Base-by-base conservation (phyloP, 1,284 basidiomycete genomes). In the Ustilago cynodontis region DNA sequence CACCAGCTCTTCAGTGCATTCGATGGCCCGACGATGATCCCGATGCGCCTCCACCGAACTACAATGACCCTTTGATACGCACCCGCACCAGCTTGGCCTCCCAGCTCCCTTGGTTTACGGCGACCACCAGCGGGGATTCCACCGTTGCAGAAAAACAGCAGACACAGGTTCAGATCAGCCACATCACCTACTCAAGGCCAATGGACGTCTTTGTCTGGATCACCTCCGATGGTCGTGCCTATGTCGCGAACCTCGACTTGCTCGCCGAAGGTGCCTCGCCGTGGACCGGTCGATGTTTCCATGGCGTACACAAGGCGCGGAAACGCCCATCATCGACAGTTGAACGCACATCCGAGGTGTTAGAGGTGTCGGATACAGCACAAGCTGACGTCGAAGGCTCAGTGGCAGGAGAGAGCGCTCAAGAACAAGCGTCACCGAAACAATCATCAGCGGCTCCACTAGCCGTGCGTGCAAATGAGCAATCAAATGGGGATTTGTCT, bases 171-270 rank as follows among this genome's bases (percentile, higher is more conserved):
- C 56, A 76, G 18, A 69, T 77, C 59, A 41, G 18, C 10, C 35
- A 68, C 13, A 64, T 81, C 26, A 62, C 70, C 35, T 74, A 84
- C 28, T 83, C 82, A 3, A 61, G 80, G 3, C 79, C 80, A 14
- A 86, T 82, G 71, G 78, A 78, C 55, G 64, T 83, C 57, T 80
- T 69, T 50, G 77, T 85, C 20, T 85, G 81, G 82, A 33, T 84
- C 61, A 76, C 80, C 3, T 77, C 75, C 4, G 82, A 83, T 41
- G 82, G 82, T 0, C 65, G 79, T 37, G 81, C 78, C 2, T 79
- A 83, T 37, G 65, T 65, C 9, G 70, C 72, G 28, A 71, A 71
- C 56, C 59, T 82, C 26, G 67, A 77, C 26, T 26, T 81, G 35
- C 73, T 80, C 2, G 60, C 64, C 24, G 45, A 65, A 13, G 56